Percentiles rank a stretch among this genome's conserved stretches.
Evolutionary conservation across 192 early-diverging fungal genomes (phyloP).

Genomic region (Linnemannia schmuckeri): DNA sequence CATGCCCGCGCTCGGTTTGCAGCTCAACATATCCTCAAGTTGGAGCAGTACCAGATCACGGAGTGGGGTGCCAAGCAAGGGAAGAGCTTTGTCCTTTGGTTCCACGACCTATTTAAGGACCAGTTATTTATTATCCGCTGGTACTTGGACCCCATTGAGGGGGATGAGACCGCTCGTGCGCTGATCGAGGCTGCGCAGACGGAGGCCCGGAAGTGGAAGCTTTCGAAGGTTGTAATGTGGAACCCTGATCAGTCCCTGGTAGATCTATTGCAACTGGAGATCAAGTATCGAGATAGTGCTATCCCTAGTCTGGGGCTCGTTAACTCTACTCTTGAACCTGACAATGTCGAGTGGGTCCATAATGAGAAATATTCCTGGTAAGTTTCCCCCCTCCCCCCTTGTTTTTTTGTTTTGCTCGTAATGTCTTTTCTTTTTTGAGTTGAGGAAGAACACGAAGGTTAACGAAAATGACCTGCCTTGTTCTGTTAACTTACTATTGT

Average conservation of each 20-base stretch:
- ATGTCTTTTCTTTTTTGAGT: no score
- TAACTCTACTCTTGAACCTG: not conserved
- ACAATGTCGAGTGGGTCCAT: slow-evolving; percentile 27
- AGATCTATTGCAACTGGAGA: slow-evolving; percentile 14
- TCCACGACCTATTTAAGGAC: slow-evolving; percentile 21
- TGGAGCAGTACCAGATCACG: slow-evolving; percentile 13
- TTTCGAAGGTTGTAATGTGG: slow-evolving; percentile 37
- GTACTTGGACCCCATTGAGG: slow-evolving; percentile 21
- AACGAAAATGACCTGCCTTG: not conserved
- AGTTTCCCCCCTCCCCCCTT: not conserved
- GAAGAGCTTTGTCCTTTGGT: slow-evolving; percentile 43
- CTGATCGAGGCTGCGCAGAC: slow-evolving; percentile 25
- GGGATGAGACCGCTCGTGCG: not conserved
- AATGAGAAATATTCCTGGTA: slow-evolving; percentile 52
- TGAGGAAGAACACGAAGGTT: not conserved
- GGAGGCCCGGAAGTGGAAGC: slow-evolving; percentile 27
- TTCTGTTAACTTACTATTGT: not conserved
- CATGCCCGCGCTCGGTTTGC: slow-evolving; percentile 31
- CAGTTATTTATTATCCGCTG: slow-evolving; percentile 37
- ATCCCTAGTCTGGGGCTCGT: slow-evolving; percentile 27
- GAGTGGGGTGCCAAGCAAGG: slow-evolving; percentile 2
- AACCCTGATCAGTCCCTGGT: slow-evolving; percentile 34
- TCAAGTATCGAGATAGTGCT: slow-evolving; percentile 22
- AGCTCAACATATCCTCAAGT: slow-evolving; percentile 7
- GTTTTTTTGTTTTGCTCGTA: not conserved